Base-by-base conservation (phyloP, 2,329 filamentous ascomycete species). In the Coniochaeta sp. region DNA sequence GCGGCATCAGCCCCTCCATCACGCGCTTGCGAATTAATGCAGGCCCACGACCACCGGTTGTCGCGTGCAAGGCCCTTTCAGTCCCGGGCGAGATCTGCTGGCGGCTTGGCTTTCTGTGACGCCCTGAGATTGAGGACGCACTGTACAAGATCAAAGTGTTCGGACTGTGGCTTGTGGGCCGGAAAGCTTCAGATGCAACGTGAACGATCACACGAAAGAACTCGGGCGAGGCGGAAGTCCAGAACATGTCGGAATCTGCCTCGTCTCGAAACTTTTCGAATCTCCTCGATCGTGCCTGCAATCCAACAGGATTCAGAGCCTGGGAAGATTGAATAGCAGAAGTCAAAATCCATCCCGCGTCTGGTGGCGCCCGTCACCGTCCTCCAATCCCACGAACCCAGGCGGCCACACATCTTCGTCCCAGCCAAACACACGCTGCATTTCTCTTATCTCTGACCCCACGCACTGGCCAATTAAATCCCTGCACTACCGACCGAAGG, bases 381-480 rank as follows among this genome's bases (percentile, higher is more conserved):
- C 26, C 33, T 43, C 34, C 56, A 43, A 19, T 43, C 40, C 34
- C 40, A 58, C 58, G 64, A 63, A 64, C 65, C 14, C 47, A 31
- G 17, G 26, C 47, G 11, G 24, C 44, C 44, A 26, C 24, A 14
- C 19, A 12, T 50, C 44, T 12, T 28, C 6, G 19, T 50, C 44
- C 24, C 44, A 52, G 47, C 24, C 47, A 31, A n/a, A 28, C 47
- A 52, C 47, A 28, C 14, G 63, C 54, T 44, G 56, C 31, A 36
- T 28, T 57, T 62, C 64, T 57, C 65, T 66, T 67, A 66, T 66
- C 64, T 65, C 59, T 65, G 47, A 58, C 52, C 57, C 47, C 58
- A 44, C 31, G 24, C 47, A 31, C 54, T 50, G 52, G 56, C 64
- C 64, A 65, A 65, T 65, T 44, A 62, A 26, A 17, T 14, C 28